Base-by-base conservation (phyloP, 805 yeast genomes). In the Wickerhamiella hasegawae region DNA sequence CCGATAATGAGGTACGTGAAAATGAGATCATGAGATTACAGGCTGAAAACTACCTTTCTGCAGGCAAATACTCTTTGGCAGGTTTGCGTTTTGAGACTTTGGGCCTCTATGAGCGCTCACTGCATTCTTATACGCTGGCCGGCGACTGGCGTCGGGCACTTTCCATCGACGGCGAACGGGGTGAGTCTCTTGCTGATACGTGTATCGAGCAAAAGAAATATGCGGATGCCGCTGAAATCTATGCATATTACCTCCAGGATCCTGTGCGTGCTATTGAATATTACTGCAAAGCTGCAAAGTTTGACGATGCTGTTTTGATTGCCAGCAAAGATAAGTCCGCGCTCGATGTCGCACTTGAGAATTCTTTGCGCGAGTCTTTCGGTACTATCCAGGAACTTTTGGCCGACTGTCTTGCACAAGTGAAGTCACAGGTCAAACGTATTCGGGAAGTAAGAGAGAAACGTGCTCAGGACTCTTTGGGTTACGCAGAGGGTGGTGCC, bases 351-450 rank as follows among this genome's bases (percentile, higher is more conserved):
- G 18, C 27, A 1, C 37, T 45, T 2, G 94, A 82, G 45, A 70
- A 75, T 1, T 79, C 75, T 15, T 55, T 87, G 25, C 75, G 79
- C 33, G 97, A 87, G 53, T 90, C 92, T 1, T 90, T 84, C 57
- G 94, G 92, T 44, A 62, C 68, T 0, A 63, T 84, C 42, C 87
- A 93, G 4, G 97, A 90, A 56, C 62, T 90, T 22, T 55, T 87
- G 27, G 90, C 95, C n/a, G 99, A 90, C 54, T 90, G 96, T 60
- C 73, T 71, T 46, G 71, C 78, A 12, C 99, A 90, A 62, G 57
- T 81, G 16, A 68, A 63, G 30, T 79, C 97, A 0, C 99, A 90
- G 58, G 60, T 84, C 45, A 70, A 62, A 40, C 72, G 99, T 51
- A 59, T 90, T 42, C 68, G 94, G 38, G 96, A 84, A 46, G 63